Percentiles rank a stretch among this genome's conserved stretches.
phyloP scores from a whole-genome alignment of 495 filamentous ascomycete species.

The Tuber calosporum region DNA sequence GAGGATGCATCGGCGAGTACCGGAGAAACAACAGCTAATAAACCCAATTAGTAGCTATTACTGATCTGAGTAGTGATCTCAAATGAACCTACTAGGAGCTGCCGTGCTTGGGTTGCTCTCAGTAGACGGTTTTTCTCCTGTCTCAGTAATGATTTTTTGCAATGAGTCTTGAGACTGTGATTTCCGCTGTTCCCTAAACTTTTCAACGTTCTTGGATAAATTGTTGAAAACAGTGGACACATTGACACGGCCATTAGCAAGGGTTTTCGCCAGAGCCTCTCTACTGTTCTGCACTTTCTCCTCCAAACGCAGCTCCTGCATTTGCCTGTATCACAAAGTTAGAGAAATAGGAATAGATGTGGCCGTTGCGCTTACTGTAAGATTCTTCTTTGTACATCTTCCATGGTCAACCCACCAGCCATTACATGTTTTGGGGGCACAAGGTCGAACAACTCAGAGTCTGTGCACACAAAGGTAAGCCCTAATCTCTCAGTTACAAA shows the following conservation, averaged over 20 bases:
- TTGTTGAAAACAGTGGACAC: slow-evolving; percentile 61
- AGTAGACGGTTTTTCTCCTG: slow-evolving; percentile 7
- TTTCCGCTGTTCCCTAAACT: slow-evolving; percentile 53
- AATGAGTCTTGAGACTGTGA: slow-evolving; percentile 30
- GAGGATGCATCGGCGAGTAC: slow-evolving; percentile 46
- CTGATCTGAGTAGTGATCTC: not conserved
- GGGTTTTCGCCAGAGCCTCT: slow-evolving; percentile 57
- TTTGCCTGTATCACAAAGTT: slow-evolving; percentile 33
- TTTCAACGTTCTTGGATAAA: slow-evolving; percentile 66
- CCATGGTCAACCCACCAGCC: slow-evolving; percentile 87
- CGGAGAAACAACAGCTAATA: slow-evolving; percentile 8
- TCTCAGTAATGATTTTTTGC: slow-evolving; percentile 13
- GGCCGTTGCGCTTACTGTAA: slow-evolving; percentile 61
- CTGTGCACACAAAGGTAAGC: slow-evolving; percentile 47
- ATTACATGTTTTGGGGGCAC: slow-evolving; percentile 88
- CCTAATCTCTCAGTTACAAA: not conserved
- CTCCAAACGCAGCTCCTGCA: slow-evolving; percentile 60
- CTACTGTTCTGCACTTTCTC: slow-evolving; percentile 58
- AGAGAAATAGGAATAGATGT: slow-evolving; percentile 10
- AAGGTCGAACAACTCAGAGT: slow-evolving; percentile 86
- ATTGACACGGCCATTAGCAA: slow-evolving; percentile 63
- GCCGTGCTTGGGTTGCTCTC: slow-evolving; percentile 7
- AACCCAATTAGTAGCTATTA: not conserved
- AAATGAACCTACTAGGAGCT: slow-evolving; percentile 6
- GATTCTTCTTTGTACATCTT: slow-evolving; percentile 85